Base-by-base conservation (phyloP, 495 filamentous ascomycete species). In the Letharia columbiana region DNA sequence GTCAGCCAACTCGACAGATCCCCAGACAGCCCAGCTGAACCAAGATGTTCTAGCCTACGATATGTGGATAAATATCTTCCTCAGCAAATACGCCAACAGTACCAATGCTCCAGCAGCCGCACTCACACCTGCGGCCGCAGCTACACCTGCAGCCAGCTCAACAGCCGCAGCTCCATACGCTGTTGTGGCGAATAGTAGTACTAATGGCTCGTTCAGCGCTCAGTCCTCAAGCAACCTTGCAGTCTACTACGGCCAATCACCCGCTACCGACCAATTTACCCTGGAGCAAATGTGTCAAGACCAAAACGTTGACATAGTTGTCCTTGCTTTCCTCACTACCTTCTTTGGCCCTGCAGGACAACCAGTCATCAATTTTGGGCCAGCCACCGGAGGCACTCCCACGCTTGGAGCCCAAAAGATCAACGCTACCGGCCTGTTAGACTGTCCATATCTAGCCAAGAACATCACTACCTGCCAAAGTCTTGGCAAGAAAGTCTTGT, bases 381-480 rank as follows among this genome's bases (percentile, higher is more conserved):
- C 70, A 50, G 71, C 71, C 41, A 73, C 73, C 17, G 60, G 70
- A 31, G 66, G 68, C 18, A 72, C 68, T 61, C 67, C 40, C 18
- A 67, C 74, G 12, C 44, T 39, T 3, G 42, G 44, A 3, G 54
- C 64, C 1, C 56, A 62, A 13, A 39, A 50, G 4, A 68, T 64
- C 33, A 64, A 68, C 35, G 73, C 61, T 10, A 63, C 67, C 6
- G 75, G 73, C n/a, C 66, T 75, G 2, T 49, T 68, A 39, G 74
- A 80, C 72, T 85, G 83, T 66, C 75, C 78, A 4, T 66, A 60
- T 3, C 71, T 86, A 11, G 76, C 78, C 10, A 57, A 74, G 0
- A 76, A 80, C 28, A 83, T 86, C 62, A 69, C 71, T n/a, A 74
- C 70, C 10, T 86, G 84, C 71, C 81, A 86, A 69, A 66, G 70